A percentile compares a stretch with the other conserved stretches of the same genome.
Conservation (phyloP, 2,329 filamentous ascomycete genomes). For the Rutstroemia sp. region DNA sequence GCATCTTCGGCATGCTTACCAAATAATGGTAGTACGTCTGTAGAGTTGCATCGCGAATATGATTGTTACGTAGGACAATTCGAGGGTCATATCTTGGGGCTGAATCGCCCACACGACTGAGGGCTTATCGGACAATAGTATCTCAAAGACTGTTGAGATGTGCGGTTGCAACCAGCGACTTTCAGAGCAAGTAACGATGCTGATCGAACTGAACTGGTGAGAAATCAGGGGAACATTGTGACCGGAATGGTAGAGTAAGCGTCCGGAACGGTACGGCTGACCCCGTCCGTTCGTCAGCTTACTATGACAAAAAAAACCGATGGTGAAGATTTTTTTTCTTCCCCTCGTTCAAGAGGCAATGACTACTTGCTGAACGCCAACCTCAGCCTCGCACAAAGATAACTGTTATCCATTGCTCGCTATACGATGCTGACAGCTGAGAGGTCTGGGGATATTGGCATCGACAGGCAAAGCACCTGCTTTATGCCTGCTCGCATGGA, state of each 20-base stretch:
- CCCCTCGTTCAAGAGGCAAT: neutral
- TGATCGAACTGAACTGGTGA: neutral
- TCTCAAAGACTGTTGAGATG: neutral
- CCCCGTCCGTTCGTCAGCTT: neutral
- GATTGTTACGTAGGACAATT: too few species aligned
- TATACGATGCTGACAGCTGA: slow-evolving; percentile 1
- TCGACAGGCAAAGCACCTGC: neutral
- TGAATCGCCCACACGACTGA: too few species aligned
- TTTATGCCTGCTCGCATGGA: neutral
- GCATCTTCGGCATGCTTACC: neutral
- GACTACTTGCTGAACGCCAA: neutral
- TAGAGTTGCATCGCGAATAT: too few species aligned
- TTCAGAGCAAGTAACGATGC: neutral
- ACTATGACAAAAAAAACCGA: neutral
- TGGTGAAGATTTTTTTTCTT: neutral
- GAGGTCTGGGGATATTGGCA: neutral
- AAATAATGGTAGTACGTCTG: too few species aligned
- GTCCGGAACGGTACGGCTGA: neutral
- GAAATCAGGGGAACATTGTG: neutral
- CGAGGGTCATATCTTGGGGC: too few species aligned
- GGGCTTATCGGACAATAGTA: too few species aligned
- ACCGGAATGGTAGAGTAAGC: neutral
- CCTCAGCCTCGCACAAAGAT: neutral
- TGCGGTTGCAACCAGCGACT: neutral
- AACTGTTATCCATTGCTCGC: neutral